These are phyloP conservation scores for Tolypocladium guangdongense DNA, from an alignment of 2,329 filamentous ascomycete genomes.

Conservation along the genomic window DNA sequence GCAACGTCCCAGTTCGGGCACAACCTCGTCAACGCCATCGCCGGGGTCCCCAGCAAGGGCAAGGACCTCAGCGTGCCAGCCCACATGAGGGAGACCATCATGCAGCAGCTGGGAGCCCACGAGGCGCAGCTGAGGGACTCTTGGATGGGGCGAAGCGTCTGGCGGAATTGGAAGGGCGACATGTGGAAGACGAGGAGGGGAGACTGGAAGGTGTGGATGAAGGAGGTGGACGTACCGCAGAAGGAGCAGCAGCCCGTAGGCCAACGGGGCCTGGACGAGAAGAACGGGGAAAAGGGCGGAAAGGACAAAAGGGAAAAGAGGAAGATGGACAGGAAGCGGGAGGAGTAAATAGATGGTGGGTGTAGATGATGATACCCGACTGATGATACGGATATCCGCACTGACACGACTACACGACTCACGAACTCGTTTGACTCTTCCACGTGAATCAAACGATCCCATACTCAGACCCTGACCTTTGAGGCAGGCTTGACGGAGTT, in stretches of 20 bases:
- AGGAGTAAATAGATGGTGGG: neutral
- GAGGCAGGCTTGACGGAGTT: too few relatives aligned
- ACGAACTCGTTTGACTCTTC: neutral
- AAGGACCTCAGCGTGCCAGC: conserved; percentile 39
- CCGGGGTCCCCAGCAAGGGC: conserved; percentile 37
- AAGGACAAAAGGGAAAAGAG: neutral
- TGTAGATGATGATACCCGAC: neutral
- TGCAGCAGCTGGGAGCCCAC: conserved; percentile 33
- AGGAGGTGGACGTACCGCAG: conserved; percentile 26
- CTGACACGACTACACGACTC: neutral
- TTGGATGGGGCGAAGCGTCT: conserved; percentile 44
- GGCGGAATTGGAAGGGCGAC: conserved; percentile 48
- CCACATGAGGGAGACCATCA: conserved; percentile 46
- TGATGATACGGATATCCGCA: neutral
- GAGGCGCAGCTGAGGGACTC: conserved; percentile 40
- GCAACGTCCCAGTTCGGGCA: conserved; percentile 40
- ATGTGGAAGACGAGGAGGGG: conserved; percentile 40
- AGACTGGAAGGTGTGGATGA: conserved; percentile 48
- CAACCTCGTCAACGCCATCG: conserved; percentile 37
- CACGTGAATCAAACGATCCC: neutral
- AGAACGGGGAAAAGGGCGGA: neutral
- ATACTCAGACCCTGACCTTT: neutral
- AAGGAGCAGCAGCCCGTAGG: conserved; percentile 4
- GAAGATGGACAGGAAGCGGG: conserved; percentile 2
- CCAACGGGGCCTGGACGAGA: neutral